phyloP scores from a whole-genome alignment of 2,329 filamentous ascomycete genomes.

The Neurospora sp. region DNA sequence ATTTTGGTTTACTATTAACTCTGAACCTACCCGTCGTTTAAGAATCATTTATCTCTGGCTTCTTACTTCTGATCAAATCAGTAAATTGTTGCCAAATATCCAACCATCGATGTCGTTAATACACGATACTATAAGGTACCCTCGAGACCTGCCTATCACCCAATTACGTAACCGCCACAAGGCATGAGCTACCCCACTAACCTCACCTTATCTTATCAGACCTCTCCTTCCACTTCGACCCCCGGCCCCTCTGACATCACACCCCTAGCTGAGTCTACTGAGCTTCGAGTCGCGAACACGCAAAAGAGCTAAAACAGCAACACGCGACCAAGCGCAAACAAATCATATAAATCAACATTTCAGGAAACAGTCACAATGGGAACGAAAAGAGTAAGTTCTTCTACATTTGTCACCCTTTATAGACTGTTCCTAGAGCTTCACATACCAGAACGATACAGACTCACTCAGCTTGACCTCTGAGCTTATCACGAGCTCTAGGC shows the following conservation, averaged over 20 bases:
- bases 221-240: neutral
- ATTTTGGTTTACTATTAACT: neutral
- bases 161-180: neutral
- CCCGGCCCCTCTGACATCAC: neutral
- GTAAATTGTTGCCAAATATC: neutral
- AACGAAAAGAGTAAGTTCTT: conserved; percentile 4
- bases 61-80: neutral
- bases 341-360: neutral
- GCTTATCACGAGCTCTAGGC: neutral
- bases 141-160: neutral
- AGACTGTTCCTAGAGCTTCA: too few relatives aligned
- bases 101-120: neutral
- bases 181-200: neutral
- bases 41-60: too few relatives aligned
- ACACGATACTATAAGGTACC: neutral
- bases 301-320: neutral
- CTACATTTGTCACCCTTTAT: too few relatives aligned
- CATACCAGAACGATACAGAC: too few relatives aligned
- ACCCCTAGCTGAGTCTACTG: neutral
- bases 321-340: neutral
- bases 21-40: neutral
- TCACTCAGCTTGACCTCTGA: neutral
- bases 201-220: neutral
- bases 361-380: neutral
- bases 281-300: neutral